Percentiles rank a stretch among this genome's conserved stretches.
phyloP scores from a whole-genome alignment of 1,284 basidiomycete genomes.

The Takashimella tepidaria region DNA sequence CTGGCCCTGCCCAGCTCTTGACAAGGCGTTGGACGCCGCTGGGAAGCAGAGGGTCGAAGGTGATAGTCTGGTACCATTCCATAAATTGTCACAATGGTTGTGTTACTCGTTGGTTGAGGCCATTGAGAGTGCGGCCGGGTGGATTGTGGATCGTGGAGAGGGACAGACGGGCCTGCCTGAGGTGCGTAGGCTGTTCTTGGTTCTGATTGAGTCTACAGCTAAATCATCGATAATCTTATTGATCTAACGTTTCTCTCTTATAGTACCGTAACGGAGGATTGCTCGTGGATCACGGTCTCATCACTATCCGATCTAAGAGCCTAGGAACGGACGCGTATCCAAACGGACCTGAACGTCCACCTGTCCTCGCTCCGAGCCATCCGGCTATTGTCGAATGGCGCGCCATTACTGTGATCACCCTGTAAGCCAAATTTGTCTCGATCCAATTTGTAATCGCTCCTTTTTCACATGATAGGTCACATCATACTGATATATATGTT shows the following conservation, averaged over 20 bases:
- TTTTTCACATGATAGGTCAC: too few species aligned
- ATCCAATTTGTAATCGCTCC: too few species aligned
- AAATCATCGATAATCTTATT: too few species aligned
- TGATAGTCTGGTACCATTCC: constrained; percentile 80
- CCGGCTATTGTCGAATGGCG: constrained; percentile 94
- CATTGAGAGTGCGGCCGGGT: constrained; percentile 67
- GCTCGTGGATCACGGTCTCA: constrained; percentile 73
- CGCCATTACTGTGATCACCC: constrained; percentile 83
- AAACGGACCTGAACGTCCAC: constrained; percentile 43
- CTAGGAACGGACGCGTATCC: constrained; percentile 34
- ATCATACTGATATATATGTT: background rate
- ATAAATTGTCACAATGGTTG: constrained; percentile 91
- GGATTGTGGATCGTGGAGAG: constrained; percentile 63
- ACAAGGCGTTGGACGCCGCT: constrained; percentile 20
- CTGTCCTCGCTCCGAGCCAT: constrained; percentile 63
- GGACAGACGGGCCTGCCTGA: constrained; percentile 49
- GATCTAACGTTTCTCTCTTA: constrained; percentile 51
- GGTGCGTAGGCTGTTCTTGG: constrained; percentile 18
- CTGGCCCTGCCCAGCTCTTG: constrained; percentile 70
- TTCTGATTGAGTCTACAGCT: too few species aligned
- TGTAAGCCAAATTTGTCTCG: constrained; percentile 65
- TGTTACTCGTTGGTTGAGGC: constrained; percentile 82
- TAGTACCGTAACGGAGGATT: constrained; percentile 92
- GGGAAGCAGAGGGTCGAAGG: constrained; percentile 48
- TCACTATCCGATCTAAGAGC: constrained; percentile 54